These are phyloP conservation scores for Glycine tomentella DNA, from an alignment of 306 rosid genomes.

Conservation along the genomic window DNA sequence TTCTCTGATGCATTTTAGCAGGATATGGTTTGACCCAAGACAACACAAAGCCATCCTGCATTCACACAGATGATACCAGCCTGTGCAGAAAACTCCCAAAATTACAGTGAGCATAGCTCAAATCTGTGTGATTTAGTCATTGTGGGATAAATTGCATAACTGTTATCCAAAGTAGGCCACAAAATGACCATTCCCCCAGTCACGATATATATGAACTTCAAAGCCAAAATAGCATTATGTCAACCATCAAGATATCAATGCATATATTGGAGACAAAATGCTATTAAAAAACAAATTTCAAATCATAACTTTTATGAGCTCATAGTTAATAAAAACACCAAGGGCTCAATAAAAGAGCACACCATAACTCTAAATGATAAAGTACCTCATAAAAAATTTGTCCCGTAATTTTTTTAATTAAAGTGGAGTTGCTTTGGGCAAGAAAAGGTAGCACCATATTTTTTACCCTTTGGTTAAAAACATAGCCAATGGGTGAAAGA, in stretches of 20 bases:
- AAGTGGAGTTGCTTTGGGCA: not conserved
- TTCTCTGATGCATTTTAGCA: not conserved
- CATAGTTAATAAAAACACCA: conserved; percentile 4
- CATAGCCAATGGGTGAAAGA: conserved; percentile 19
- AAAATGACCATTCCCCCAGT: not conserved
- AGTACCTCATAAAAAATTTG: not conserved
- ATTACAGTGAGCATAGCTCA: not conserved
- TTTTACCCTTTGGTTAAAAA: not conserved
- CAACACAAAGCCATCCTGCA: not conserved
- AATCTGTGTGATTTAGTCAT: not conserved
- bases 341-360: conserved; percentile 8
- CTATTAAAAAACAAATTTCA: conserved; percentile 6
- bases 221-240: conserved; percentile 16
- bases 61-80: not conserved
- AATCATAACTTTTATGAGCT: conserved; percentile 1
- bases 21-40: conserved; percentile 16
- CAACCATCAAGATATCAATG: conserved; percentile 31
- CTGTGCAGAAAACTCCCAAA: not conserved
- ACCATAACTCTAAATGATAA: not conserved
- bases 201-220: not conserved
- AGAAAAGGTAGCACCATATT: conserved; percentile 22
- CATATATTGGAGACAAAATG: not conserved
- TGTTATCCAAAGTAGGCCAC: not conserved
- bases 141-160: not conserved
- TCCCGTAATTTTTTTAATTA: not conserved